A percentile compares a stretch with the other conserved stretches of the same genome.
Conservation (phyloP, 768 basidiomycete genomes). For the Gloeophyllum trabeum region DNA sequence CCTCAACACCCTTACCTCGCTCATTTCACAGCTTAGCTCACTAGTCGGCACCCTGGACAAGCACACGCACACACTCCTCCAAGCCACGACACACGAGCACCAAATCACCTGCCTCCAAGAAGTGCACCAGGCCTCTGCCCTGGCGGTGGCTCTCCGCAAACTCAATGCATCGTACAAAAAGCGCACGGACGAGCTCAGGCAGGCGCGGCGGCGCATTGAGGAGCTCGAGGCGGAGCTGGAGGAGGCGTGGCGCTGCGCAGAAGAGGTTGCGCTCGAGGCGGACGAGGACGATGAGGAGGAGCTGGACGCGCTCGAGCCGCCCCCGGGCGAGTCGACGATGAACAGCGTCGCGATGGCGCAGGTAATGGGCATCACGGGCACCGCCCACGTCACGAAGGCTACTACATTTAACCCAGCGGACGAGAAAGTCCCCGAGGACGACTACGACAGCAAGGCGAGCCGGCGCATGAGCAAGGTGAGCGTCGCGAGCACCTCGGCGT, state of each 20-base stretch:
- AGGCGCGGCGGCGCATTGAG: slow-evolving; percentile 32
- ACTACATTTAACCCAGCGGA: slow-evolving; percentile 15
- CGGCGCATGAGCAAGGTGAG: slow-evolving; percentile 5
- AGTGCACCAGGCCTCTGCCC: slow-evolving; percentile 63
- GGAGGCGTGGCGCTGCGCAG: slow-evolving; percentile 75
- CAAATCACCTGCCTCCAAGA: slow-evolving; percentile 54
- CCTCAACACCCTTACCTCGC: slow-evolving; percentile 19
- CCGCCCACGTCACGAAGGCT: slow-evolving; percentile 4
- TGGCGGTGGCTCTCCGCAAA: slow-evolving; percentile 70
- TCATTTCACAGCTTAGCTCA: slow-evolving; percentile 50
- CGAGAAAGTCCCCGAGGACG: slow-evolving; percentile 7
- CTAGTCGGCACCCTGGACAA: slow-evolving; percentile 47
- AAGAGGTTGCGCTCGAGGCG: slow-evolving; percentile 60
- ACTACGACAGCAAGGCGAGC: slow-evolving; percentile 6
- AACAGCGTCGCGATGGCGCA: not conserved
- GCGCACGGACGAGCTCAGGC: slow-evolving; percentile 44
- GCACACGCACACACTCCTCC: slow-evolving; percentile 43
- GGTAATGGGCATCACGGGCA: slow-evolving; percentile 5
- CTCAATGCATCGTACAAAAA: slow-evolving; percentile 65
- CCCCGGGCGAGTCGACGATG: slow-evolving; percentile 23
- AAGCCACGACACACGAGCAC: slow-evolving; percentile 47
- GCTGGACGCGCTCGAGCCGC: slow-evolving; percentile 17
- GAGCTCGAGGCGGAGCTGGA: slow-evolving; percentile 60
- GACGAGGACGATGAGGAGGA: slow-evolving; percentile 27
- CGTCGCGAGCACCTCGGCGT: not conserved